phyloP scores from a whole-genome alignment of 768 basidiomycete genomes.

The Imleria badia region DNA sequence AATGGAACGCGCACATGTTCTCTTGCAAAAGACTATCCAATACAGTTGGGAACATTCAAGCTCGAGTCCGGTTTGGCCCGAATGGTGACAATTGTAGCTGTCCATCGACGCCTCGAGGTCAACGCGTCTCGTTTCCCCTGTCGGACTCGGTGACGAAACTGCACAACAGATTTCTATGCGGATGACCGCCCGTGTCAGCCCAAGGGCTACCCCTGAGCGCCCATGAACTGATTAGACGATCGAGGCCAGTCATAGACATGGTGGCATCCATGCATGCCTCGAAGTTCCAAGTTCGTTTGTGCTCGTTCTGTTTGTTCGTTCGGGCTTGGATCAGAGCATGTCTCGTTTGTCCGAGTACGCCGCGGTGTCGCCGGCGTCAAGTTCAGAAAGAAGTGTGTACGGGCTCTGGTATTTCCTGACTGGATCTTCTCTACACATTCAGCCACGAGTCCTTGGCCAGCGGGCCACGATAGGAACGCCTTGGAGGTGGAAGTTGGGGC shows the following conservation, averaged over 20 bases:
- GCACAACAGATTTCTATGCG: neutral
- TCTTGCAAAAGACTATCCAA: neutral
- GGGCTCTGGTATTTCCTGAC: constrained; percentile 4
- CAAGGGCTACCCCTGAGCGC: neutral
- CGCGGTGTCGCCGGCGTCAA: neutral
- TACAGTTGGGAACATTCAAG: neutral
- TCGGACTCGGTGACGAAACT: neutral
- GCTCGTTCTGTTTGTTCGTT: neutral
- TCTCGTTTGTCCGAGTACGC: neutral
- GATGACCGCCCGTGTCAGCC: neutral
- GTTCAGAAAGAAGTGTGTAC: neutral
- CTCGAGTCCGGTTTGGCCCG: neutral
- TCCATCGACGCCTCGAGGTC: neutral
- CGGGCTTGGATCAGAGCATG: neutral
- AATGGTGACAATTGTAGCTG: neutral
- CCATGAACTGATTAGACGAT: neutral
- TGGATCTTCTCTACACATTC: neutral
- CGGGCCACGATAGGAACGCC: neutral
- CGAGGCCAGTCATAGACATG: neutral
- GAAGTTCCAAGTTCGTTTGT: neutral
- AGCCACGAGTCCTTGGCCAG: neutral
- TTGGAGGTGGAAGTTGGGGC: constrained; percentile 3
- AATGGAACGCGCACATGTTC: neutral
- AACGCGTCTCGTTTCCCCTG: neutral
- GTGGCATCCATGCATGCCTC: neutral